Conservation (phyloP, 495 filamentous ascomycete genomes). For the Talaromyces ruber region DNA sequence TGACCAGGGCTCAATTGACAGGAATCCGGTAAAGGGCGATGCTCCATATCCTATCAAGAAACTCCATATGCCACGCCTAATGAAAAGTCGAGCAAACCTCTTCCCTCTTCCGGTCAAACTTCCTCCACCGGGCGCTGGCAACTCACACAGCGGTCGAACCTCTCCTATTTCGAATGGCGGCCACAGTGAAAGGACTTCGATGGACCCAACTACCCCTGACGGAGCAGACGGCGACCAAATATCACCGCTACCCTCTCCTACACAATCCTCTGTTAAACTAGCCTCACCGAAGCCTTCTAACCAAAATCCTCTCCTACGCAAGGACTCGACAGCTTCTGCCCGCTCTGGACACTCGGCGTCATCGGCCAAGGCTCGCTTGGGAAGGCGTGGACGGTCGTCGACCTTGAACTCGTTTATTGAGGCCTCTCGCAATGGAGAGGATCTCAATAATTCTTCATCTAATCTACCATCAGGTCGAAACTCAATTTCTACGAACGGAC, state of each 20-base stretch:
- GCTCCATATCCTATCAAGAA: conserved; percentile 55
- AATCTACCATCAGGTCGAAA: conserved; percentile 55
- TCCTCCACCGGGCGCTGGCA: conserved; percentile 13
- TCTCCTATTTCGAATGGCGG: conserved; percentile 13
- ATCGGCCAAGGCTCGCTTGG: conserved; percentile 38
- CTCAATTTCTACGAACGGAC: conserved; percentile 72
- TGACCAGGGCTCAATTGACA: conserved; percentile 76
- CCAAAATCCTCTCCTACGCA: conserved; percentile 39
- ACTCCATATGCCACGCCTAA: conserved; percentile 74
- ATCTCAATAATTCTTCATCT: conserved; percentile 49
- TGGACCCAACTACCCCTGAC: conserved; percentile 21
- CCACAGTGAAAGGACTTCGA: conserved; percentile 4
- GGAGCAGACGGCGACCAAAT: conserved; percentile 30
- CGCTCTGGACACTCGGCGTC: conserved; percentile 71
- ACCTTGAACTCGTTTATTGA: conserved; percentile 70
- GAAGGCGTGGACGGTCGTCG: conserved; percentile 66
- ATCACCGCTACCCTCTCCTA: conserved; percentile 49
- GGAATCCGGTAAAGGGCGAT: conserved; percentile 53
- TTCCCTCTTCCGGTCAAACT: conserved; percentile 77
- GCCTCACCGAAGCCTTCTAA: conserved; percentile 19
- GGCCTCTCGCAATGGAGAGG: conserved; percentile 29
- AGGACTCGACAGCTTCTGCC: conserved; percentile 56
- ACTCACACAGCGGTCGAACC: not conserved
- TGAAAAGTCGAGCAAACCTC: conserved; percentile 73
- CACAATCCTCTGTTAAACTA: conserved; percentile 41